phyloP scores from a whole-genome alignment of 768 basidiomycete species.

The Tricholoma furcatifolium region DNA sequence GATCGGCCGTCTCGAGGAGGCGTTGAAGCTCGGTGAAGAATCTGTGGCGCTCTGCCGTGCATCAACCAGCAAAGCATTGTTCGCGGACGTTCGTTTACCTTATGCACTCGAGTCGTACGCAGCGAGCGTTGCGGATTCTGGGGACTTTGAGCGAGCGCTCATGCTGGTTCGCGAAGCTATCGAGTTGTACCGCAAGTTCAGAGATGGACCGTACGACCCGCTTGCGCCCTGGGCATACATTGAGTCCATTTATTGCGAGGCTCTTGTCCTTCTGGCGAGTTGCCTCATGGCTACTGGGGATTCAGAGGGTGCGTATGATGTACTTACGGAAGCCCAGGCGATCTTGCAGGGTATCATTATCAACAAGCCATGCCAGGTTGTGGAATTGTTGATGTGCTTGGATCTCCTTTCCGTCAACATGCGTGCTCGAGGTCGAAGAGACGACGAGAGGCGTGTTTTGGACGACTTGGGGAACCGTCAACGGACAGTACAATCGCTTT shows the following conservation, averaged over 20 bases:
- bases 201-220: background rate
- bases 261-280: constrained; percentile 1
- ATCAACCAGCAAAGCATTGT: constrained; percentile 1
- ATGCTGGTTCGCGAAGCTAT: constrained; percentile 2
- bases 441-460: background rate
- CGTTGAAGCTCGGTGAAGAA: constrained; percentile 10
- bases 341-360: constrained; percentile 1
- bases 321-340: constrained; percentile 3
- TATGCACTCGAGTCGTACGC: constrained; percentile 3
- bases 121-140: constrained; percentile 1
- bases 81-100: constrained; percentile 6
- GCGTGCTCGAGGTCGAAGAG: background rate
- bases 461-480: constrained; percentile 3
- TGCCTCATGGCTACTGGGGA: constrained; percentile 7
- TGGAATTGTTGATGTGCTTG: background rate
- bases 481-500: constrained; percentile 4
- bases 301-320: background rate
- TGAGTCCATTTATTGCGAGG: constrained; percentile 6
- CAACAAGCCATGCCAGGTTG: background rate
- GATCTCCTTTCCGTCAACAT: constrained; percentile 4
- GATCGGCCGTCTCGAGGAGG: constrained; percentile 1
- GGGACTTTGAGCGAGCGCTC: constrained; percentile 5
- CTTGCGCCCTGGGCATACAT: constrained; percentile 6
- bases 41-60: constrained; percentile 8
- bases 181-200: constrained; percentile 5